Conservation (phyloP, 208 protist genomes). For the Leishmania arabica region DNA sequence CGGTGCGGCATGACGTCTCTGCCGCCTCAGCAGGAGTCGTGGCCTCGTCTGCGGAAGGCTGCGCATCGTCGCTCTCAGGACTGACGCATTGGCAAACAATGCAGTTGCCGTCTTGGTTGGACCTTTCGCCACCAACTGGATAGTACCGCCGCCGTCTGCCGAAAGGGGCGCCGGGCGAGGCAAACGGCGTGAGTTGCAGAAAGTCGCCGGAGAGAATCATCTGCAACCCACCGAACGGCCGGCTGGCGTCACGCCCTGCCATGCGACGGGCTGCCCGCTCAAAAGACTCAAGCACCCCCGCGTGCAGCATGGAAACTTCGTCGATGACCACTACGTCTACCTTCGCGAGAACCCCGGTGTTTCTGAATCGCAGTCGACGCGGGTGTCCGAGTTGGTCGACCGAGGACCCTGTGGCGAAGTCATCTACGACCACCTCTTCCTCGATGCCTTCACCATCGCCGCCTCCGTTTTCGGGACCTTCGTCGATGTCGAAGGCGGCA, state of each 20-base stretch:
- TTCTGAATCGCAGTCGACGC: slow-evolving; percentile 19
- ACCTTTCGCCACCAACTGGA: no score
- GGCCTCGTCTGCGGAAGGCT: no score
- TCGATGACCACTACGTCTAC: slow-evolving; percentile 83
- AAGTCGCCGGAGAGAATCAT: slow-evolving; percentile 94
- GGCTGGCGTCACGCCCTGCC: slow-evolving; percentile 24
- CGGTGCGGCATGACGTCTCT: neutral
- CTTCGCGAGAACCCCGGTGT: slow-evolving; percentile 8
- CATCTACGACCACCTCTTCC: neutral
- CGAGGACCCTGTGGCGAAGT: neutral
- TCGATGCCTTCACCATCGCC: slow-evolving; percentile 12
- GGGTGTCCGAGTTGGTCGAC: neutral
- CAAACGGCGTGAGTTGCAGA: slow-evolving; percentile 88
- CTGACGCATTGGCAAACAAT: slow-evolving; percentile 1
- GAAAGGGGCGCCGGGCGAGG: neutral
- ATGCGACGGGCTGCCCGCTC: slow-evolving; percentile 73
- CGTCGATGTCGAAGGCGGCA: slow-evolving; percentile 18
- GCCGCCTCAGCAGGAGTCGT: neutral
- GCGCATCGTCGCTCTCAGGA: neutral
- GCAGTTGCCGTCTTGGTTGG: neutral
- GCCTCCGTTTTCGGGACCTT: neutral
- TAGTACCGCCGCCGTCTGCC: neutral
- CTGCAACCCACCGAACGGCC: slow-evolving; percentile 92
- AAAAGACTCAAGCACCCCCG: slow-evolving; percentile 76
- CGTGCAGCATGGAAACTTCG: slow-evolving; percentile 92